These are phyloP conservation scores for Hordeum vulgare DNA, from an alignment of 176 grass and related monocot species.

Conservation along the genomic window MorexV3_pseudomolecules_assembly NC_058519.1:615597093-615597592, in stretches of 20 bases:
- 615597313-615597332: constrained; percentile 42
- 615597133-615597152: not conserved
- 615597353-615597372: constrained; percentile 62
- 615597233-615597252: constrained; percentile 39
- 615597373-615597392: constrained; percentile 67
- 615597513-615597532: too few species aligned
- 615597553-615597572: too few species aligned
- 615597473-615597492: too few species aligned
- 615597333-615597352: constrained; percentile 61
- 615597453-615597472: not conserved
- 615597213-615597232: constrained; percentile 53
- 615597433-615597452: not conserved
- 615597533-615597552: too few species aligned
- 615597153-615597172: not conserved
- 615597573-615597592: not conserved
- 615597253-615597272: constrained; percentile 29
- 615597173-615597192: constrained; percentile 7
- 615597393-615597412: constrained; percentile 12
- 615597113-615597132: not conserved
- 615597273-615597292: not conserved
- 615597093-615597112: not conserved
- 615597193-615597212: constrained; percentile 21
- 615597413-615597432: not conserved
- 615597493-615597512: not conserved
- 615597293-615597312: constrained; percentile 25